phyloP scores from a whole-genome alignment of 2,329 filamentous ascomycete genomes.

The Ceratocystis destructans region DNA sequence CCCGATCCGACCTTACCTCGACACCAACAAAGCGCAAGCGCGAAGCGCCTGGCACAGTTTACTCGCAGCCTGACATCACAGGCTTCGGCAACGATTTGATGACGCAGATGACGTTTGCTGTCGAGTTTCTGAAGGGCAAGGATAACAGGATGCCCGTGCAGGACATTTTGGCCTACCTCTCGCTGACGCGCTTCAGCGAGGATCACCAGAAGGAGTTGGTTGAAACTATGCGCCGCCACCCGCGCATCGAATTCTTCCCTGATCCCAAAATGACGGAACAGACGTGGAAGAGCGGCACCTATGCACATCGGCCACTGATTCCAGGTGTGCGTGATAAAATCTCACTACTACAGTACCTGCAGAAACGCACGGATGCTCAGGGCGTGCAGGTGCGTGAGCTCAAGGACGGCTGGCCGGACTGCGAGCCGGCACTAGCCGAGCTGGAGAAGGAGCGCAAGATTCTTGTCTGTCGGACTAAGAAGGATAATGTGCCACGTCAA shows the following conservation, averaged over 20 bases:
- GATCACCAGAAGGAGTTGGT: slow-evolving; percentile 50
- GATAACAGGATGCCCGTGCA: slow-evolving; percentile 56
- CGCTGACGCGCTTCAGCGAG: slow-evolving; percentile 49
- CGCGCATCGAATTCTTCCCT: slow-evolving; percentile 43
- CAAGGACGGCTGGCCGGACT: slow-evolving; percentile 89
- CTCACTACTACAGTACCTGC: slow-evolving; percentile 66
- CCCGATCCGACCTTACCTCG: slow-evolving; percentile 29
- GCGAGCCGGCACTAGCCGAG: slow-evolving; percentile 60
- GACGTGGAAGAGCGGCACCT: slow-evolving; percentile 56
- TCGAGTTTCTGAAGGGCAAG: slow-evolving; percentile 65
- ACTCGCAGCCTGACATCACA: slow-evolving; percentile 63
- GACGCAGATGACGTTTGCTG: slow-evolving; percentile 77
- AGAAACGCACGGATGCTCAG: slow-evolving; percentile 65
- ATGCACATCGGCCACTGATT: slow-evolving; percentile 71
- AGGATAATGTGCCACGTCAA: slow-evolving; percentile 73
- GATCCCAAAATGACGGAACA: slow-evolving; percentile 49
- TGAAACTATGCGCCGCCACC: slow-evolving; percentile 52
- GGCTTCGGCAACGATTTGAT: slow-evolving; percentile 67
- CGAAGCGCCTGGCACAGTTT: slow-evolving; percentile 43
- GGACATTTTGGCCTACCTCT: slow-evolving; percentile 70
- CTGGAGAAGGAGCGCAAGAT: slow-evolving; percentile 69
- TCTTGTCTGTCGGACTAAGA: slow-evolving; percentile 78
- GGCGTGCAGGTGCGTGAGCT: slow-evolving; percentile 78
- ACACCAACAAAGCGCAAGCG: slow-evolving; percentile 53
- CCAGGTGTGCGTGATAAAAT: slow-evolving; percentile 62